A percentile compares a stretch with the other conserved stretches of the same genome.
Evolutionary conservation across 148 eudicot species (phyloP).

Genomic region (Amaranthus cruentus): DNA sequence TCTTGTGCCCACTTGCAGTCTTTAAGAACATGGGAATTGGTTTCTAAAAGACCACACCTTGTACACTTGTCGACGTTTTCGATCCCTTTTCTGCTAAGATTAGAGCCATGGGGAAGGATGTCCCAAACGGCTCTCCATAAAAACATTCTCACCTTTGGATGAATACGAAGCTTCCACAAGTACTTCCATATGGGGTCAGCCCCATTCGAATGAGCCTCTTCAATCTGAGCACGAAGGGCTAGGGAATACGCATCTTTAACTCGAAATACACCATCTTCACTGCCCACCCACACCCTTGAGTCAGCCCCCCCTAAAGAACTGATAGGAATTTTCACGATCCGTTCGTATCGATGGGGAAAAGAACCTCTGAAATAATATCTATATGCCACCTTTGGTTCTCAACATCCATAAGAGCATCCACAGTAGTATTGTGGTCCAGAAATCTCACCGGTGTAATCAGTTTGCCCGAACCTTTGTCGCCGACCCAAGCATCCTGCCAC

Average conservation of each 20-base stretch:
- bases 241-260: neutral
- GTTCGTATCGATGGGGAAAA: neutral
- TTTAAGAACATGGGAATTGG: no score
- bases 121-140: no score
- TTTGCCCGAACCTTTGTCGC: no score
- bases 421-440: neutral
- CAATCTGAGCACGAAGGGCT: neutral
- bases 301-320: neutral
- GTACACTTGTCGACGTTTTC: no score
- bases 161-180: neutral
- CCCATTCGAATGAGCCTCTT: neutral
- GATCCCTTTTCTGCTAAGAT: no score
- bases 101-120: no score
- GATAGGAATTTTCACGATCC: neutral
- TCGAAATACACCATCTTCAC: neutral
- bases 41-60: no score
- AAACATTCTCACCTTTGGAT: neutral
- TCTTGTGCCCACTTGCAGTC: no score
- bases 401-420: neutral
- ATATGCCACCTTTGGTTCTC: neutral
- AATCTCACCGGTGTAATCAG: neutral
- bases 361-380: neutral
- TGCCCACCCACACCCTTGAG: neutral
- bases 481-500: no score
- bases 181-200: neutral